Evolutionary conservation across 1,139 yeast genomes (phyloP), one percentile per base, ranked within the genome.

Genomic region (Wickerhamomyces sp.): DNA sequence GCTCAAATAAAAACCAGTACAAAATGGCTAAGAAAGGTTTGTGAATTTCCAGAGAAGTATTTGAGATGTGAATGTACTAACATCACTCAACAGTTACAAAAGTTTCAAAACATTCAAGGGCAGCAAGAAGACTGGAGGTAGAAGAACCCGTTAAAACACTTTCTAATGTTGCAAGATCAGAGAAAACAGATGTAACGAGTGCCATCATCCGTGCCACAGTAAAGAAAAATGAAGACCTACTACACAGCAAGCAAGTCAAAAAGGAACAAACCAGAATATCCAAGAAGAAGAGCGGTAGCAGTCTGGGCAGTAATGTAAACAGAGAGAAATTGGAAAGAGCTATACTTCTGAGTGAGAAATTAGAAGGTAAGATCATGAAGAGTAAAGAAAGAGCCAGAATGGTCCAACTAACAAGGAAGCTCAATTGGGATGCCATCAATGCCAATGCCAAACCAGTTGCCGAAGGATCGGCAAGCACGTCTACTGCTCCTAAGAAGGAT

Each of bases 391-490:
- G 87, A 56, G 82, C 87, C 27, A 80, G 73, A 58, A 78, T 71
- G 57, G 79, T 84, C 14, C 84, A 78, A 54, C 68, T 65, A 30
- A 72, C 84, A 6, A 73, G 93, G 63, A 84, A 83, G 61, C 68
- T 86, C 1, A 84, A 81, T 14, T 84, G 93, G 93, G 90, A 83
- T 42, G 70, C 73, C 45, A 81, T 82, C 46, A 84, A 84, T 60
- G 71, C 72, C 47, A 62, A 64, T 36, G 75, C 77, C 27, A 44
- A 43, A 51, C 42, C 41, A 43, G 44, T 41, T 7, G 18, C 39
- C 27, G 40, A 32, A 13, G 40, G 47, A 14, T 42, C 47, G 29
- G 37, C 34, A 10, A 45, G n/a, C 5, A 18, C 23, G 18, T 36
- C 36, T n/a, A n/a, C n/a, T n/a, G n/a, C n/a, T n/a, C n/a, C n/a